Percentiles rank a stretch among this genome's conserved stretches.
phyloP scores from a whole-genome alignment of 805 yeast genomes.

The Cephaloascus fragrans region DNA sequence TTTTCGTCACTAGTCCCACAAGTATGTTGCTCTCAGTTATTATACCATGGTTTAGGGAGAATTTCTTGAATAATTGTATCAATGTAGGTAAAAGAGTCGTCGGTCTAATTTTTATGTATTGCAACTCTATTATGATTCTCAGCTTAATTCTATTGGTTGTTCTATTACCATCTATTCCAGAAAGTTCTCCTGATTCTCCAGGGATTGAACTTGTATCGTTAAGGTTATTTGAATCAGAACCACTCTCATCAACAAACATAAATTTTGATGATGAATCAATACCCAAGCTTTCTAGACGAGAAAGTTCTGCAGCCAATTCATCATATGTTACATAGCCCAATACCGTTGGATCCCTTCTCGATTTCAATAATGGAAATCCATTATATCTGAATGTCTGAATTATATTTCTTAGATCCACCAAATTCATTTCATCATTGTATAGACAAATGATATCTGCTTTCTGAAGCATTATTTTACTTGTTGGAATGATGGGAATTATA shows the following conservation, averaged over 20 bases:
- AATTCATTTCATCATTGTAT: constrained; percentile 4
- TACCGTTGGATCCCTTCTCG: constrained; percentile 18
- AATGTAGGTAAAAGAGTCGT: not conserved
- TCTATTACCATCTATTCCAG: no score
- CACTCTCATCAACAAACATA: not conserved
- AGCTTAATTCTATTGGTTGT: not conserved
- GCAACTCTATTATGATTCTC: not conserved
- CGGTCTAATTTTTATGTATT: not conserved
- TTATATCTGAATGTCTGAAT: constrained; percentile 9
- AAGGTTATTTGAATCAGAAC: no score
- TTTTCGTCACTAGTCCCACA: not conserved
- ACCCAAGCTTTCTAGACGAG: not conserved
- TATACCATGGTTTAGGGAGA: not conserved
- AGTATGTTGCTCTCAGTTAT: no score
- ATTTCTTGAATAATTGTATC: not conserved
- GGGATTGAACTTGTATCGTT: no score
- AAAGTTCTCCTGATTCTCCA: no score
- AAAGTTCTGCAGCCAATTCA: not conserved
- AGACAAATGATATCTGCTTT: not conserved
- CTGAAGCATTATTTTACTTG: not conserved
- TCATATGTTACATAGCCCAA: constrained; percentile 26
- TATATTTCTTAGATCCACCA: constrained; percentile 14
- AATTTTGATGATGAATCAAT: not conserved
- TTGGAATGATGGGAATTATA: not conserved
- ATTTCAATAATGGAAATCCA: constrained; percentile 37